phyloP scores from a whole-genome alignment of 2,329 filamentous ascomycete genomes.

The Epichloe bromicola region DNA sequence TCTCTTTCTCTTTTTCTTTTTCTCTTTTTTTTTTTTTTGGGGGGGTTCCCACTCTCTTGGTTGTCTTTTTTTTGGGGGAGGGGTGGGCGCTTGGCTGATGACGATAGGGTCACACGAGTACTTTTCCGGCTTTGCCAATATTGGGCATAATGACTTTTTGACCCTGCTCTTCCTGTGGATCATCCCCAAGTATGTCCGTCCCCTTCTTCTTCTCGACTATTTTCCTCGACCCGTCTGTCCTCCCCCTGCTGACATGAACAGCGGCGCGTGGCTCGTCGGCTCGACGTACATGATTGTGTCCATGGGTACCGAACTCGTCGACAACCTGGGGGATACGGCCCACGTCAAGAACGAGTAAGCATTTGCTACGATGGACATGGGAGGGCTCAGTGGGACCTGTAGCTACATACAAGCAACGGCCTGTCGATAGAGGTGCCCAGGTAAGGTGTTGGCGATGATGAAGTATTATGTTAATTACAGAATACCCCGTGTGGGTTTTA shows the following conservation, averaged over 20 bases:
- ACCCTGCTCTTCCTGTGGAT: slow-evolving; percentile 41
- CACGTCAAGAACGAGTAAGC: slow-evolving; percentile 27
- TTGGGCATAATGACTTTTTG: slow-evolving; percentile 37
- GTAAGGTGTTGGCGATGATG: neutral
- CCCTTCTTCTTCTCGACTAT: neutral
- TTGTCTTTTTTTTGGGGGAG: no score
- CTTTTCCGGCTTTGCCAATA: slow-evolving; percentile 41
- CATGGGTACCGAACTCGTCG: slow-evolving; percentile 35
- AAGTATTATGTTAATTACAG: neutral
- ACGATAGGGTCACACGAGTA: slow-evolving; percentile 41
- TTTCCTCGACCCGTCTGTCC: neutral
- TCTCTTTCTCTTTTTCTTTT: slow-evolving; percentile 3
- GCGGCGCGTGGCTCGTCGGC: slow-evolving; percentile 42
- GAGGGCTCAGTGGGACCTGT: no score
- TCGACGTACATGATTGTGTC: slow-evolving; percentile 38
- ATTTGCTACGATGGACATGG: no score
- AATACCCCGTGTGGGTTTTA: neutral
- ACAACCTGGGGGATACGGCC: slow-evolving; percentile 28
- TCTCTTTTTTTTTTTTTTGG: neutral
- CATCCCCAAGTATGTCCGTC: slow-evolving; percentile 39
- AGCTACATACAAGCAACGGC: no score
- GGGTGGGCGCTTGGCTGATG: no score
- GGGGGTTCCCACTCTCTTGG: neutral
- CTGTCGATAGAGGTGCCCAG: no score
- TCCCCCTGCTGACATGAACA: slow-evolving; percentile 13